phyloP scores from a whole-genome alignment of 768 basidiomycete species.

The Agaricus bisporus region DNA sequence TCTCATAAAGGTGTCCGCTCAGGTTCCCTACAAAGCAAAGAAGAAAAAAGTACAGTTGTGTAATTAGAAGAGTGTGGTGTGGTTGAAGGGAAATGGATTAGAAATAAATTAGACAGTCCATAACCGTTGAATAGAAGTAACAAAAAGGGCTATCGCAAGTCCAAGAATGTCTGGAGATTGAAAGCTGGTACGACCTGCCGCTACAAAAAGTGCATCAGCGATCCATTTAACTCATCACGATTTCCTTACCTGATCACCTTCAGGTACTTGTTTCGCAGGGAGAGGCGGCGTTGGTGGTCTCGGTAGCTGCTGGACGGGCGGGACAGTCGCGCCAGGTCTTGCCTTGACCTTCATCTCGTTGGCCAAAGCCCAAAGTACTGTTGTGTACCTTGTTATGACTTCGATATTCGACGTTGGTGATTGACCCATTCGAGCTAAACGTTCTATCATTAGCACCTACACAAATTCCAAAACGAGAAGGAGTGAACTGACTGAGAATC shows the following conservation, averaged over 20 bases:
- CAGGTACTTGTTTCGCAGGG: slow-evolving; percentile 12
- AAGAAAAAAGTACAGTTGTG: not conserved
- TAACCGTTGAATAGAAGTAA: not conserved
- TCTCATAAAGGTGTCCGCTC: not conserved
- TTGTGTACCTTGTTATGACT: slow-evolving; percentile 57
- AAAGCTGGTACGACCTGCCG: slow-evolving; percentile 43
- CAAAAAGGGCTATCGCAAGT: slow-evolving; percentile 21
- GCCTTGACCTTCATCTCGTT: slow-evolving; percentile 43
- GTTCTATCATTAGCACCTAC: not conserved
- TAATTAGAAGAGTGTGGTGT: not conserved
- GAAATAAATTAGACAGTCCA: not conserved
- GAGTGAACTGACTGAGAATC: slow-evolving; percentile 62
- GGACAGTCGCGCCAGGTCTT: slow-evolving; percentile 42
- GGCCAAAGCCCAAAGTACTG: slow-evolving; percentile 52
- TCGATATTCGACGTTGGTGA: slow-evolving; percentile 59
- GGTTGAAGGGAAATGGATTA: too few species aligned
- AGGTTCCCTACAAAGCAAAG: not conserved
- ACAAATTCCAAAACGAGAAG: not conserved
- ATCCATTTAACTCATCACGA: not conserved
- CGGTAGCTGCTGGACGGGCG: slow-evolving; percentile 22
- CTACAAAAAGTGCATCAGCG: not conserved
- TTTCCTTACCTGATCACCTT: slow-evolving; percentile 1
- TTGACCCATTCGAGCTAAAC: slow-evolving; percentile 42
- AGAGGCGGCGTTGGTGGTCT: slow-evolving; percentile 8
- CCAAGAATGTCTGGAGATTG: slow-evolving; percentile 47